These are phyloP conservation scores for Cyclotella distinguenda DNA, from an alignment of 108 stramenopile genomes.

Conservation along the genomic window DNA sequence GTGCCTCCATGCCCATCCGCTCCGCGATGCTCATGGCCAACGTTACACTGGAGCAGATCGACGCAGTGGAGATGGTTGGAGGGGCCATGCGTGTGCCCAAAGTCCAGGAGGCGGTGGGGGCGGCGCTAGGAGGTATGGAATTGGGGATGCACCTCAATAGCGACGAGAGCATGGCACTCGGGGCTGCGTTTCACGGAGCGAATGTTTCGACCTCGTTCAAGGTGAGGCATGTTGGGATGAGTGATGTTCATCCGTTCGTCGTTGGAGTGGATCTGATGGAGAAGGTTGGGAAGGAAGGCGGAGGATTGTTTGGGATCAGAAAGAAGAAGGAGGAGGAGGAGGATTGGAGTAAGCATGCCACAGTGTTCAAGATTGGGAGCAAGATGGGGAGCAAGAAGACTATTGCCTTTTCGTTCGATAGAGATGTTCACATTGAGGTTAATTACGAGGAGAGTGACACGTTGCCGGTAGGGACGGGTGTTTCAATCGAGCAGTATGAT, in stretches of 20 bases:
- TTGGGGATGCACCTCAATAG: slow-evolving; percentile 98
- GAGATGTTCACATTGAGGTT: slow-evolving; percentile 82
- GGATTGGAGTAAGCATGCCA: slow-evolving; percentile 86
- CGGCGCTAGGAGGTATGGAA: slow-evolving; percentile 63
- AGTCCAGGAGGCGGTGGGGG: slow-evolving; percentile 79
- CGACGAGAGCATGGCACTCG: slow-evolving; percentile 98
- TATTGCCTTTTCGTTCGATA: slow-evolving; percentile 92
- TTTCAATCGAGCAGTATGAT: slow-evolving; percentile 81
- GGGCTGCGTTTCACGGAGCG: slow-evolving; percentile 98
- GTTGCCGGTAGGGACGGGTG: slow-evolving; percentile 72
- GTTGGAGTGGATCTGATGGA: slow-evolving; percentile 74
- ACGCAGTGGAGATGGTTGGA: slow-evolving; percentile 96
- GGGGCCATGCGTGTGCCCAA: slow-evolving; percentile 97
- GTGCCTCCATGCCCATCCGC: slow-evolving; percentile 78
- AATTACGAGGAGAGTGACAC: slow-evolving; percentile 79
- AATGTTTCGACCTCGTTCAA: slow-evolving; percentile 96
- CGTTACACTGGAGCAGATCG: slow-evolving; percentile 85
- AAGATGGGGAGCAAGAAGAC: slow-evolving; percentile 92
- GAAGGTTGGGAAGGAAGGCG: slow-evolving; percentile 35
- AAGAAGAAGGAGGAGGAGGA: slow-evolving; percentile 53
- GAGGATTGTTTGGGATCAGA: slow-evolving; percentile 58
- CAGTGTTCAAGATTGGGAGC: slow-evolving; percentile 83
- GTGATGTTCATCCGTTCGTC: slow-evolving; percentile 87
- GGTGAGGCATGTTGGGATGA: slow-evolving; percentile 95
- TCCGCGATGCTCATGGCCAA: slow-evolving; percentile 73